Percentiles rank a stretch among this genome's conserved stretches.
phyloP scores from a whole-genome alignment of 2,329 filamentous ascomycete genomes.

The Helminthosporium solani region DNA sequence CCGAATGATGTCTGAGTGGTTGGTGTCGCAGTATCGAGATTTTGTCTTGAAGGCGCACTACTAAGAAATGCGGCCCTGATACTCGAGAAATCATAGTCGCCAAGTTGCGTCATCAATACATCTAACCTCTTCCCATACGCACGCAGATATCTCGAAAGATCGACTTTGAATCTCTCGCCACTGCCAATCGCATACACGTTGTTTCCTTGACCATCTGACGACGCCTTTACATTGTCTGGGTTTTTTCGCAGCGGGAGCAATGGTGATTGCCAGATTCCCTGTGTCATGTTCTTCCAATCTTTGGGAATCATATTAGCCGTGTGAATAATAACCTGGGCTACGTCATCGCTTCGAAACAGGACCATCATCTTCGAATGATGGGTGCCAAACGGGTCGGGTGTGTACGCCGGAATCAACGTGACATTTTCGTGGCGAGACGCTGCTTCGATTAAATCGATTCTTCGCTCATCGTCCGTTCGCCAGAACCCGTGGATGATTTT shows the following conservation, averaged over 20 bases:
- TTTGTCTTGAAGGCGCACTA: conserved; percentile 71
- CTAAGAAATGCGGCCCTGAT: conserved; percentile 73
- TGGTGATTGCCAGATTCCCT: conserved; percentile 78
- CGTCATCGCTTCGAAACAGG: conserved; percentile 74
- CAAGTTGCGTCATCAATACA: conserved; percentile 59
- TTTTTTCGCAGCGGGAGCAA: conserved; percentile 55
- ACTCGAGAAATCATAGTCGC: conserved; percentile 66
- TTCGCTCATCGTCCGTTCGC: conserved; percentile 65
- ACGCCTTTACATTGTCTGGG: conserved; percentile 4
- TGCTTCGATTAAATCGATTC: conserved; percentile 58
- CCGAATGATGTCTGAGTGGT: conserved; percentile 66
- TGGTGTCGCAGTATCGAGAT: conserved; percentile 46
- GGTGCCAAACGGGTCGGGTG: conserved; percentile 83
- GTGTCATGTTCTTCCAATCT: conserved; percentile 87
- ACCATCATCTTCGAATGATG: conserved; percentile 86
- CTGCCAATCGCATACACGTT: conserved; percentile 51
- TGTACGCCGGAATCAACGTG: conserved; percentile 69
- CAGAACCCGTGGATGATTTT: conserved; percentile 65
- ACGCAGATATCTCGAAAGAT: conserved; percentile 70
- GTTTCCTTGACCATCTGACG: not conserved
- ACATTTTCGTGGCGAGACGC: conserved; percentile 66
- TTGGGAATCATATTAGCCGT: conserved; percentile 88
- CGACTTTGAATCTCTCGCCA: conserved; percentile 71
- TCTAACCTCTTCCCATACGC: conserved; percentile 65
- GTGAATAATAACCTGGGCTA: conserved; percentile 77